A percentile compares a stretch with the other conserved stretches of the same genome.
Conservation (phyloP, 228 moss, liverwort and hornwort species). For the Sphagnum fallax region DNA sequence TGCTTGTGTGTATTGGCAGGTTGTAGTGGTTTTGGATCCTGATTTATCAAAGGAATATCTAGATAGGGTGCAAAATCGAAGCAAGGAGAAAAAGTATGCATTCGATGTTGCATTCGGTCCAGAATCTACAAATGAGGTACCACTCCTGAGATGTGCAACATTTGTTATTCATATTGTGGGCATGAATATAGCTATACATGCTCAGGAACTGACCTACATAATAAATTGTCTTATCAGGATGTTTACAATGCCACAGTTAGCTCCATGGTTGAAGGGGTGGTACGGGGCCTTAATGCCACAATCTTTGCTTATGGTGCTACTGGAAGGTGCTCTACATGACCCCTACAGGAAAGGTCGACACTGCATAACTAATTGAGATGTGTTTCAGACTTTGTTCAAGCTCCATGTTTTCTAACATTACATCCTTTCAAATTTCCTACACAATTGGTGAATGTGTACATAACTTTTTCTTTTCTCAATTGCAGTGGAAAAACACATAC, state of each 20-base stretch:
- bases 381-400: no score
- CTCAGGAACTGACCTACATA: no score
- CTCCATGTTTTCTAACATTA: no score
- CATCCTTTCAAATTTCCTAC: no score
- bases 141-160: no score
- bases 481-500: conserved; percentile 85
- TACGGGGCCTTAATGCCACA: conserved; percentile 79
- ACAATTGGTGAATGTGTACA: no score
- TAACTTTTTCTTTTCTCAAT: neutral
- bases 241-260: conserved; percentile 69
- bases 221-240: conserved; percentile 43
- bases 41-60: conserved; percentile 73
- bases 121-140: conserved; percentile 61
- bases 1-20: conserved; percentile 20
- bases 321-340: conserved; percentile 39
- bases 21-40: conserved; percentile 79
- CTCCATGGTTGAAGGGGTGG: conserved; percentile 77
- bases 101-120: conserved; percentile 75
- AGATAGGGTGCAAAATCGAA: conserved; percentile 80
- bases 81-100: conserved; percentile 80
- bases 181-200: no score
- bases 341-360: no score
- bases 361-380: no score
- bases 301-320: conserved; percentile 88
- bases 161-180: no score